Base-by-base conservation (phyloP, 2,329 filamentous ascomycete genomes). In the Alternaria ventricosa region DNA sequence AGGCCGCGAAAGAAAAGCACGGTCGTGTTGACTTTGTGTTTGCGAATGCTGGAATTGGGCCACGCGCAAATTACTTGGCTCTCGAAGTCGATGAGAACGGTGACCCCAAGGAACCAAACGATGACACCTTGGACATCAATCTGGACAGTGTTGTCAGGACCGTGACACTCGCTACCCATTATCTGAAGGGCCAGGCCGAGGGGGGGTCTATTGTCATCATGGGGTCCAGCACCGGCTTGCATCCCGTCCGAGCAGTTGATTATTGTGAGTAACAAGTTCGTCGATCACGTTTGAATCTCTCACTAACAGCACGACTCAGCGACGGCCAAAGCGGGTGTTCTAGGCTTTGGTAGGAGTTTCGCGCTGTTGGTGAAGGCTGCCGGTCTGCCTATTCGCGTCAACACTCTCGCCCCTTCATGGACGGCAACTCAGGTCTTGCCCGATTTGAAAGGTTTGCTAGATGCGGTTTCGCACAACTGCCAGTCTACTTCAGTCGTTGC, bases 141-240 rank as follows among this genome's bases (percentile, higher is more conserved):
- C 68, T 87, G 43, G 81, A 80, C 45, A 83, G 83, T 3, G 80
- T 84, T 0, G 78, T 88, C 11, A 84, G 87, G 68, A 87, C 86
- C 0, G 75, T 79, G 9, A 81, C 80, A 0, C 77, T 88, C 0
- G 86, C 80, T 5, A 75, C 84, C 13, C 81, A 86, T 69, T 83
- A 86, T 65, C 78, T 89, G 73, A 83, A 85, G 56, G 75, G 83
- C 54, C 82, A 86, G 55, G 50, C 78, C 10, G 73, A 79, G 47
- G 80, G 83, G n/a, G 82, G 84, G n/a, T 87, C 84, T 60, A 82
- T 89, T 25, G 85, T 88, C 15, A 79, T 88, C 47, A 86, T 82
- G 50, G 83, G 82, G 4, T 89, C 87, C 0, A 80, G 79, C 5
- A 84, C 85, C 0, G 82, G 80, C 3, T 78, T 88, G 9, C 85